A percentile compares a stretch with the other conserved stretches of the same genome.
Conservation (phyloP, 371 early-diverging fungal species). For the Pancytospora epiphaga region DNA sequence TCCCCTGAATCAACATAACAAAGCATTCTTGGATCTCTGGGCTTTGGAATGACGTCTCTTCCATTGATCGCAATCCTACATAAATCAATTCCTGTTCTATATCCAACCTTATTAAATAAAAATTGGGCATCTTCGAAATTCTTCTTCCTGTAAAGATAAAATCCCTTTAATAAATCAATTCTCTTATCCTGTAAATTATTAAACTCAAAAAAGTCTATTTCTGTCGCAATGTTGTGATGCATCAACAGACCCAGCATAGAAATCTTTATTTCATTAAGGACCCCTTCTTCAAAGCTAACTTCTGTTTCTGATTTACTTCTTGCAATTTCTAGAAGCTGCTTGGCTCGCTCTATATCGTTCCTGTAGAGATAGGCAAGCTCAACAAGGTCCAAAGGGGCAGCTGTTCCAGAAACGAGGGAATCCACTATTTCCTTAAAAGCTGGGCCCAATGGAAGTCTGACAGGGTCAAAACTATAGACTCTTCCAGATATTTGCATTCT, state of each 20-base stretch:
- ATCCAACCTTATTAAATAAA: conserved; percentile 32
- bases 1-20: conserved; percentile 14
- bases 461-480: background rate
- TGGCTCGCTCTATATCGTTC: background rate
- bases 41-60: background rate
- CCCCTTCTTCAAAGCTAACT: background rate
- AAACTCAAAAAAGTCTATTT: background rate
- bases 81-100: conserved; percentile 31
- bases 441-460: background rate
- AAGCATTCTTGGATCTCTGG: conserved; percentile 8
- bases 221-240: background rate
- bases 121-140: conserved; percentile 26
- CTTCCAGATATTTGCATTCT: background rate
- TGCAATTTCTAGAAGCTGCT: conserved; percentile 2
- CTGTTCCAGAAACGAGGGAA: background rate
- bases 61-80: conserved; percentile 16
- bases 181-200: background rate
- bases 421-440: background rate
- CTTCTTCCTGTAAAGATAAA: conserved; percentile 9
- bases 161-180: conserved; percentile 34
- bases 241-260: conserved; percentile 1
- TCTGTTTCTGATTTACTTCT: background rate
- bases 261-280: background rate
- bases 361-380: conserved; percentile 2
- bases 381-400: background rate